Evolutionary conservation across 2,329 filamentous ascomycete species (phyloP), one percentile per base, ranked within the genome.

Genomic region (Chaetomiaceae sp.): DNA sequence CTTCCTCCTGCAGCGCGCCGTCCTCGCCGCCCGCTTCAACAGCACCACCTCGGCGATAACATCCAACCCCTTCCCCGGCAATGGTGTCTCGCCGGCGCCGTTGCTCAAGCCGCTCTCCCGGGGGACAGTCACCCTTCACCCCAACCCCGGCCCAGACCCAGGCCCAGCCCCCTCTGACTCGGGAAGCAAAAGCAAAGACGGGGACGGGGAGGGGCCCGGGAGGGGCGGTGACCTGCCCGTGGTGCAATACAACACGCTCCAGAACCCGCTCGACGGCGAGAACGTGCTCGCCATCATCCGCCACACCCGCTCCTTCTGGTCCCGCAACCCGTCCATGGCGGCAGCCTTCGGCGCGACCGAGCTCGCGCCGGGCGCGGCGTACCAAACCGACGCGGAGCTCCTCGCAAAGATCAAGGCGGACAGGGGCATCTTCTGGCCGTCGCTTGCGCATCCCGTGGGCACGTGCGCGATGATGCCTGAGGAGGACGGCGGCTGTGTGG

Each of bases 381-480:
- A 48, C 29, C 54, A 60, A 16, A 58, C 56, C 2, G 55, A 59
- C 20, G 37, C 48, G 29, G 41, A 60, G 43, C 48, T 59, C 8
- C n/a, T 58, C 32, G 25, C 4, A 1, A 48, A 34, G 14, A 23
- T 62, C 13, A 54, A 36, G 23, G 30, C 10, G 4, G 57, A 60
- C 29, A 23, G 37, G 16, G n/a, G 9, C 1, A 16, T 49, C 8
- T 56, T 60, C n/a, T 54, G 53, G 51, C 54, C 58, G 5, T 48
- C 44, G 6, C 53, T 60, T 7, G 58, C 54, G 2, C 58, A 60
- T 25, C 58, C 56, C 3, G 34, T 25, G 3, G 58, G 60, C 0
- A 60, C 60, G 10, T 59, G 56, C 36, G 56, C 25, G 10, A 60
- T 62, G 58, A 55, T 62, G 53, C 60, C 58, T 1, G 51, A 56